Evolutionary conservation across 1,284 basidiomycete species (phyloP).

Genomic region (Austropuccinia psidii): DNA sequence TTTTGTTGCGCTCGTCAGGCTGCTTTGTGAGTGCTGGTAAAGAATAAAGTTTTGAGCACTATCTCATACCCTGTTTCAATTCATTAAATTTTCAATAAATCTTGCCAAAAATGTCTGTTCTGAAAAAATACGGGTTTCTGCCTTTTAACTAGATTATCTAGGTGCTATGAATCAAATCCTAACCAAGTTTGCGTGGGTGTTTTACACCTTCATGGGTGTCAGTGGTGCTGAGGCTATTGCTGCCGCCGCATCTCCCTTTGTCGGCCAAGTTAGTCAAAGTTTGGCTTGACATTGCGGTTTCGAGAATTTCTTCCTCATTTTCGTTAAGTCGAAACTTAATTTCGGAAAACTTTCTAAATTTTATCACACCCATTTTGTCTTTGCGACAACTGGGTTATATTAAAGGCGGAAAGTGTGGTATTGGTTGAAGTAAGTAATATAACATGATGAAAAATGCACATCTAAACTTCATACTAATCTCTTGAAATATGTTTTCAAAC

Average conservation of each 20-base stretch:
- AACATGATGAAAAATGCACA: neutral
- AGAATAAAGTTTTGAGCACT: too few species aligned
- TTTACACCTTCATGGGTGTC: conserved; percentile 60
- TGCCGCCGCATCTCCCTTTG: conserved; percentile 80
- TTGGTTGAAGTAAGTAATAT: conserved; percentile 50
- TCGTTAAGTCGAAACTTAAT: too few species aligned
- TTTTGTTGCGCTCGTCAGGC: conserved; percentile 77
- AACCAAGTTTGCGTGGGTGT: conserved; percentile 78
- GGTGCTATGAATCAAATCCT: conserved; percentile 85
- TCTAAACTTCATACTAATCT: neutral
- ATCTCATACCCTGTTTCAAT: too few species aligned
- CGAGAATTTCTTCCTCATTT: too few species aligned
- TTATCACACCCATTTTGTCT: neutral
- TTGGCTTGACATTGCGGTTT: too few species aligned
- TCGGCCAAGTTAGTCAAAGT: conserved; percentile 59
- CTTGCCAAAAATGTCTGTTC: too few species aligned
- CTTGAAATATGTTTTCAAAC: neutral
- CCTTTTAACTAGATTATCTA: conserved; percentile 53
- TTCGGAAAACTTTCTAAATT: neutral
- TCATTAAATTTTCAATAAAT: too few species aligned
- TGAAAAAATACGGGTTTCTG: too few species aligned
- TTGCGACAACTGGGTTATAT: too few species aligned
- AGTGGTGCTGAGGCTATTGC: conserved; percentile 81
- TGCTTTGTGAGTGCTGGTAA: too few species aligned
- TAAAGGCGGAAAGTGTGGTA: conserved; percentile 68